These are phyloP conservation scores for Exophiala xenobiotica DNA, from an alignment of 2,329 filamentous ascomycete genomes.

Conservation along the genomic window DNA sequence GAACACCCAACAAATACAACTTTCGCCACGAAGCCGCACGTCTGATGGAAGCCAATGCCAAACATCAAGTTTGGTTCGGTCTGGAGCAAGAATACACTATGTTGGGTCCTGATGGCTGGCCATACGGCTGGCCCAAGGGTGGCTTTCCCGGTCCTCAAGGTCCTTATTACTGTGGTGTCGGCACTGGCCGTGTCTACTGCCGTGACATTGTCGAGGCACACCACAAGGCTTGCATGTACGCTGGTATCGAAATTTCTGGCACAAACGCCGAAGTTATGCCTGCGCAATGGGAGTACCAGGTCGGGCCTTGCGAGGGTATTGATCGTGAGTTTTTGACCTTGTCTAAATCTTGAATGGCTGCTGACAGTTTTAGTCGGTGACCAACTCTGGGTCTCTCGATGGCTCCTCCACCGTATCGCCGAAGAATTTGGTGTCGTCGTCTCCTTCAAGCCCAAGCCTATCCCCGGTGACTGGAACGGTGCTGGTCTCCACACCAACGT, in stretches of 20 bases:
- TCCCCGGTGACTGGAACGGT: slow-evolving; percentile 95
- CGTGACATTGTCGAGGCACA: slow-evolving; percentile 96
- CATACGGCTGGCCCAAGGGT: slow-evolving; percentile 86
- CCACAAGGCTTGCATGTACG: slow-evolving; percentile 86
- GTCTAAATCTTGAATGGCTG: neutral
- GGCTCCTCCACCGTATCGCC: slow-evolving; percentile 84
- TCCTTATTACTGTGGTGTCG: slow-evolving; percentile 97
- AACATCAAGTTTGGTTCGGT: slow-evolving; percentile 92
- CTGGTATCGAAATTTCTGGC: slow-evolving; percentile 89
- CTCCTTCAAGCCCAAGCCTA: slow-evolving; percentile 92
- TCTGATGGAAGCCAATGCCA: slow-evolving; percentile 82
- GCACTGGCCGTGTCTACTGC: slow-evolving; percentile 94
- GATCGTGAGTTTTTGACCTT: slow-evolving; percentile 60
- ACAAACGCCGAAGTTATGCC: slow-evolving; percentile 99
- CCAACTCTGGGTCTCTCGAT: slow-evolving; percentile 91
- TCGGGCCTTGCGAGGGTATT: slow-evolving; percentile 86
- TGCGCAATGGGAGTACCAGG: slow-evolving; percentile 97
- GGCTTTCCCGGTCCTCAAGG: slow-evolving; percentile 91
- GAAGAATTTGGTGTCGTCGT: slow-evolving; percentile 97
- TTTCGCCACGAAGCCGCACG: slow-evolving; percentile 87
- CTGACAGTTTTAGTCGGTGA: slow-evolving; percentile 69
- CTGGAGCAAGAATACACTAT: slow-evolving; percentile 98
- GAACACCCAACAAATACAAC: slow-evolving; percentile 98
- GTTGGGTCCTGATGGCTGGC: slow-evolving; percentile 79
- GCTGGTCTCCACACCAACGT: slow-evolving; percentile 93